phyloP scores from a whole-genome alignment of 768 basidiomycete species.

The Tylopilus vinaceipallidus region DNA sequence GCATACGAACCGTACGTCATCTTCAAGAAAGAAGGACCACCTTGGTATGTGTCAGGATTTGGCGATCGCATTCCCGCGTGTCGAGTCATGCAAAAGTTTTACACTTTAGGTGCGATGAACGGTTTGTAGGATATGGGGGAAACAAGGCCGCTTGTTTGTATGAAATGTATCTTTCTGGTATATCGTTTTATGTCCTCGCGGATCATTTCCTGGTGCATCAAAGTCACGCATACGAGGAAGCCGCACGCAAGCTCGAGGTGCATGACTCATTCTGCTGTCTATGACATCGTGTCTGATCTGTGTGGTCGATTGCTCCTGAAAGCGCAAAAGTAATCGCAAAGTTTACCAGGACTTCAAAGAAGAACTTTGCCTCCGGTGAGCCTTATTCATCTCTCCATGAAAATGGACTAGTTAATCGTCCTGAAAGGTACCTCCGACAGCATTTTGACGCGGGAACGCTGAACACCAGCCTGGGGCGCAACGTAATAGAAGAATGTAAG shows the following conservation, averaged over 20 bases:
- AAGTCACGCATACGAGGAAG: constrained; percentile 79
- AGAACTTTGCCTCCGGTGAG: constrained; percentile 66
- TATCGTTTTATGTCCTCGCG: constrained; percentile 78
- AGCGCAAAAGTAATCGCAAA: constrained; percentile 76
- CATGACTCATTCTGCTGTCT: background rate
- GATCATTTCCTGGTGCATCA: constrained; percentile 92
- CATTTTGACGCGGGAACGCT: constrained; percentile 53
- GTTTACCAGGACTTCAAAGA: constrained; percentile 77
- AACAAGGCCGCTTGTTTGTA: constrained; percentile 93
- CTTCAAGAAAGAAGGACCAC: constrained; percentile 70
- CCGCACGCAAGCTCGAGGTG: constrained; percentile 69
- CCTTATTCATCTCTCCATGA: background rate
- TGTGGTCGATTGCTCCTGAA: background rate
- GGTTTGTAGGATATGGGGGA: constrained; percentile 87
- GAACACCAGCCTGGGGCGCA: constrained; percentile 48
- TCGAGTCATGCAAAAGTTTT: background rate
- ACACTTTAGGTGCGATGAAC: constrained; percentile 77
- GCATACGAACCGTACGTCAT: constrained; percentile 90
- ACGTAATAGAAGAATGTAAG: constrained; percentile 61
- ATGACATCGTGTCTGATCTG: background rate
- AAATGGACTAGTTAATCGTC: background rate
- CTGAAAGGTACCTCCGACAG: constrained; percentile 57
- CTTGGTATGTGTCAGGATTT: constrained; percentile 50
- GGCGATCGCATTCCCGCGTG: background rate
- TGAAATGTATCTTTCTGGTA: constrained; percentile 86